A percentile compares a stretch with the other conserved stretches of the same genome.
phyloP scores from a whole-genome alignment of 805 yeast genomes.

The Yarrowia sp. region DNA sequence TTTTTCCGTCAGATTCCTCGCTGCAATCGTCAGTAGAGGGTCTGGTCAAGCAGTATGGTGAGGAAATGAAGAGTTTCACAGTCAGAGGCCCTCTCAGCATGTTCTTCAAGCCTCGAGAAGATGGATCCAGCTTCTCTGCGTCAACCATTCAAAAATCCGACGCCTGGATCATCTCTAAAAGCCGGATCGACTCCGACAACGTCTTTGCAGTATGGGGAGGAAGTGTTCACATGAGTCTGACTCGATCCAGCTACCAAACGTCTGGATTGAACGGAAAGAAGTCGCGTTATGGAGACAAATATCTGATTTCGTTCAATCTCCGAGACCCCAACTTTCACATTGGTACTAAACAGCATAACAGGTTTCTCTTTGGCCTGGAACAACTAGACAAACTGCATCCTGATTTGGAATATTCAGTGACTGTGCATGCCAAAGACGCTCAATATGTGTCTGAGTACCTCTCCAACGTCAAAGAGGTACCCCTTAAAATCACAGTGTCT shows the following conservation, averaged over 20 bases:
- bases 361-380: constrained; percentile 44
- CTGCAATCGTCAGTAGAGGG: constrained; percentile 2
- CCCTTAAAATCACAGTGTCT: not conserved
- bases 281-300: constrained; percentile 42
- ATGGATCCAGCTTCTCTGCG: constrained; percentile 29
- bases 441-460: not conserved
- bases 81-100: constrained; percentile 16
- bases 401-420: not conserved
- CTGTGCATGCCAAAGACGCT: not conserved
- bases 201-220: constrained; percentile 48
- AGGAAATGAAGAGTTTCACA: constrained; percentile 18
- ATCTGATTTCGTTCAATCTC: constrained; percentile 7
- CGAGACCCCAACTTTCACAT: constrained; percentile 24
- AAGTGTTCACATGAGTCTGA: constrained; percentile 47
- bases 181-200: constrained; percentile 49
- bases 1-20: constrained; percentile 15
- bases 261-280: constrained; percentile 51
- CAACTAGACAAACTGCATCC: constrained; percentile 39
- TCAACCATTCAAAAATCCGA: not conserved
- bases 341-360: constrained; percentile 40
- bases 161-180: constrained; percentile 41
- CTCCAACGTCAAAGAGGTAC: not conserved
- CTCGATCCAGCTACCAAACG: constrained; percentile 48
- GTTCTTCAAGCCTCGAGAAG: constrained; percentile 11
- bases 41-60: constrained; percentile 1